Conservation (phyloP, 2,329 filamentous ascomycete genomes). For the Stemphylium vesicarium region DNA sequence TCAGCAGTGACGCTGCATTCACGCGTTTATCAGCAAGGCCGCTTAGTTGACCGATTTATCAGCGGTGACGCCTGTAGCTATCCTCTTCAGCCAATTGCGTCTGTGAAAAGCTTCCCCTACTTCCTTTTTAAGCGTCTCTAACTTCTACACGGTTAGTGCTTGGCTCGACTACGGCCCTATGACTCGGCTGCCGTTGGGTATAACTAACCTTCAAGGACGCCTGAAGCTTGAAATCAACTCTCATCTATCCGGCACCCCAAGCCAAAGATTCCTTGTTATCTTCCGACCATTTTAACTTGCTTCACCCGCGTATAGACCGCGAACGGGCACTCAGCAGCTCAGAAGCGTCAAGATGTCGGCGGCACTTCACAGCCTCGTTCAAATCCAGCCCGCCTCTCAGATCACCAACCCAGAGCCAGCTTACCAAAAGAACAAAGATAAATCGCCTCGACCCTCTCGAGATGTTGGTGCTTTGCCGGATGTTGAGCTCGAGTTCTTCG, state of each 20-base stretch:
- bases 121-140: slow-evolving; percentile 6
- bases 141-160: background rate
- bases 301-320: no score
- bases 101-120: slow-evolving; percentile 5
- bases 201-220: background rate
- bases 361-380: slow-evolving; percentile 50
- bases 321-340: background rate
- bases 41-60: no score
- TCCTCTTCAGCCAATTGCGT: slow-evolving; percentile 11
- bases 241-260: background rate
- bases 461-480: slow-evolving; percentile 31
- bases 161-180: background rate
- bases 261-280: background rate
- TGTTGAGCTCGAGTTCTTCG: slow-evolving; percentile 46
- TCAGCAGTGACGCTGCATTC: slow-evolving; percentile 20
- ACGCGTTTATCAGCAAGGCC: background rate
- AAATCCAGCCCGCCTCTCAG: slow-evolving; percentile 48
- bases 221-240: background rate
- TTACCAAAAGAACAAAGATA: slow-evolving; percentile 32
- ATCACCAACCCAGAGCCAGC: slow-evolving; percentile 50
- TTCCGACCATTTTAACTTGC: no score
- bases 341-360: slow-evolving; percentile 44
- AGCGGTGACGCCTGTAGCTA: slow-evolving; percentile 14
- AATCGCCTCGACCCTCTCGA: slow-evolving; percentile 16
- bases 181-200: background rate